A percentile compares a stretch with the other conserved stretches of the same genome.
phyloP scores from a whole-genome alignment of 163 green algal genomes.

The Scenedesmus sp. region DNA sequence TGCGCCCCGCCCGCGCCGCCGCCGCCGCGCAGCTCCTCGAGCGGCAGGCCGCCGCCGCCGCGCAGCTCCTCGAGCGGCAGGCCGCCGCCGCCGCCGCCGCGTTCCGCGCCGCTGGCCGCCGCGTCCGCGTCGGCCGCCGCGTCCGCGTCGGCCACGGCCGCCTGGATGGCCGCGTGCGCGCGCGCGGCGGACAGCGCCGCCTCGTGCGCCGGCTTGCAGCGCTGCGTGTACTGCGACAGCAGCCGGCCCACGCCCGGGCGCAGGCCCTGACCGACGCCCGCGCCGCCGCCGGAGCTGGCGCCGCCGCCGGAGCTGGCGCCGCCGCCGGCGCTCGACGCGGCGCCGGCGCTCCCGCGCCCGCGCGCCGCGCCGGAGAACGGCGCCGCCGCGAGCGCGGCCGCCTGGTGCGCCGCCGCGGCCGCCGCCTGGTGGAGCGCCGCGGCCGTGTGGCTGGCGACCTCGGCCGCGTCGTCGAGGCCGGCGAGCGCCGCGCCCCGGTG shows the following conservation, averaged over 20 bases:
- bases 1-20: too few species aligned
- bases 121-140: not conserved
- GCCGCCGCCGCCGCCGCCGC: not conserved
- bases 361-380: not conserved
- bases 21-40: not conserved
- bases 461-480: constrained; percentile 3
- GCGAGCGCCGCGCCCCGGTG: not conserved
- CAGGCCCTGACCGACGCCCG: not conserved
- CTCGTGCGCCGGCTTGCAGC: constrained; percentile 10
- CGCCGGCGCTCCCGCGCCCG: not conserved
- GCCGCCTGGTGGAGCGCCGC: not conserved
- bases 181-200: constrained; percentile 20
- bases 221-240: not conserved
- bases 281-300: not conserved
- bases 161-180: constrained; percentile 10
- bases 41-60: not conserved
- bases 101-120: not conserved
- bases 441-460: not conserved
- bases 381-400: not conserved
- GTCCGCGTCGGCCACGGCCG: constrained; percentile 21
- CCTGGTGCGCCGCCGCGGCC: not conserved
- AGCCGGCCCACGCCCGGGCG: constrained; percentile 12
- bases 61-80: not conserved
- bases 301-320: constrained; percentile 5
- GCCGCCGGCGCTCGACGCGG: not conserved